Conservation (phyloP, 2,329 filamentous ascomycete genomes). For the Colletotrichum eremochloae region DNA sequence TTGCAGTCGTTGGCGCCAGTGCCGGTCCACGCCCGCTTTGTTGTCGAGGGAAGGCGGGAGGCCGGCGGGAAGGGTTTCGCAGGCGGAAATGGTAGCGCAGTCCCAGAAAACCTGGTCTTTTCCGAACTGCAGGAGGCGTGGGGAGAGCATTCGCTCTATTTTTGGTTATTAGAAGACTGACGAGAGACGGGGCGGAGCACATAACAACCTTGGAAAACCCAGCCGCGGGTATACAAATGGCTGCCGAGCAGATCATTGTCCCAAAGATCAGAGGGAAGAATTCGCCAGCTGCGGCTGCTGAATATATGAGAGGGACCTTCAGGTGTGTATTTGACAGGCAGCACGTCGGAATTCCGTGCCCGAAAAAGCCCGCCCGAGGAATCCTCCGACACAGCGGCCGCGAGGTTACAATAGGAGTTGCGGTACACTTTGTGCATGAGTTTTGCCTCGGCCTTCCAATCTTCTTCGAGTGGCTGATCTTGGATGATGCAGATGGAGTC, state of each 20-base stretch:
- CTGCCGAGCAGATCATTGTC: conserved; percentile 8
- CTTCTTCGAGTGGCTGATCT: conserved; percentile 10
- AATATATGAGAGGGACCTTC: neutral
- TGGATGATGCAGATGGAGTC: conserved; percentile 48
- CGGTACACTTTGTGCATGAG: conserved; percentile 39
- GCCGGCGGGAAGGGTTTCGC: conserved; percentile 43
- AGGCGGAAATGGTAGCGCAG: conserved; percentile 43
- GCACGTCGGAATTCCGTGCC: neutral
- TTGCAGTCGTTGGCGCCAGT: conserved; percentile 24
- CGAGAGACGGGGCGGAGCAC: neutral
- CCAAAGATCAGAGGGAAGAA: conserved; percentile 21
- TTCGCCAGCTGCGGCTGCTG: neutral
- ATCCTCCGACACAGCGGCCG: conserved; percentile 35
- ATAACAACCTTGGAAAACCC: conserved; percentile 30
- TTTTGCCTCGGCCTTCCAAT: conserved; percentile 42
- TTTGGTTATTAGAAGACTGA: no score
- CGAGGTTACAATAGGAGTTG: conserved; percentile 42
- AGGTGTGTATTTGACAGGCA: neutral
- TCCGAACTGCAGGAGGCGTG: conserved; percentile 44
- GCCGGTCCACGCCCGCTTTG: conserved; percentile 4
- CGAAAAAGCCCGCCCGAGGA: conserved; percentile 28
- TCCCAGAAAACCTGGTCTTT: conserved; percentile 45
- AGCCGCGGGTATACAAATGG: conserved; percentile 26
- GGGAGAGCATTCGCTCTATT: conserved; percentile 42
- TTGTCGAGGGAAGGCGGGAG: conserved; percentile 31